phyloP scores from a whole-genome alignment of 352 stramenopile species.

The Phytophthora ramorum region DNA sequence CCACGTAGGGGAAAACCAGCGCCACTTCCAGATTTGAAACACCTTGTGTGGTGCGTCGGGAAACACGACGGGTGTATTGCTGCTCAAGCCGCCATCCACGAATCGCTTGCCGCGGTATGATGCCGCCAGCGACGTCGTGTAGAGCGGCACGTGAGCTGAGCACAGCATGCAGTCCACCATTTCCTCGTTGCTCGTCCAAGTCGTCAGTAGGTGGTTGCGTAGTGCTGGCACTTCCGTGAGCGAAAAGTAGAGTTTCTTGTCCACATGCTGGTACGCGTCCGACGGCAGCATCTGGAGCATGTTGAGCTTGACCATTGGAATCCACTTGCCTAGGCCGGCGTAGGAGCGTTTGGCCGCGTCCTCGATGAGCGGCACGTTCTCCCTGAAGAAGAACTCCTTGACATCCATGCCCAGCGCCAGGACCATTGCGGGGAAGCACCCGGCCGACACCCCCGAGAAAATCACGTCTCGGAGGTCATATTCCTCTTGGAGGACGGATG shows the following conservation, averaged over 20 bases:
- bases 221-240: conserved; percentile 73
- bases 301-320: conserved; percentile 72
- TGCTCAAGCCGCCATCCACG: conserved; percentile 78
- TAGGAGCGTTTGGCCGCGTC: conserved; percentile 62
- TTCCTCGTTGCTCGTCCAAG: conserved; percentile 80
- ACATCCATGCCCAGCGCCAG: conserved; percentile 71
- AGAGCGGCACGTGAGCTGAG: conserved; percentile 75
- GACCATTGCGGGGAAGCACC: conserved; percentile 75
- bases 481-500: conserved; percentile 71
- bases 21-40: conserved; percentile 88
- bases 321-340: conserved; percentile 78
- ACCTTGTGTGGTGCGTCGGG: conserved; percentile 69
- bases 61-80: conserved; percentile 69
- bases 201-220: conserved; percentile 76
- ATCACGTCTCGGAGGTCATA: conserved; percentile 78
- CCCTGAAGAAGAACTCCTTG: conserved; percentile 87
- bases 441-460: conserved; percentile 80
- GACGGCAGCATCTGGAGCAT: conserved; percentile 66
- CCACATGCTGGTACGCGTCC: conserved; percentile 66
- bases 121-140: conserved; percentile 70
- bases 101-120: conserved; percentile 76
- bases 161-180: conserved; percentile 87
- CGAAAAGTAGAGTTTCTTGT: conserved; percentile 83
- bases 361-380: conserved; percentile 80
- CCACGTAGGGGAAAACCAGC: conserved; percentile 79